Evolutionary conservation across 2,329 filamentous ascomycete genomes (phyloP).

Genomic region (Byssoonygena ceratinophila): DNA sequence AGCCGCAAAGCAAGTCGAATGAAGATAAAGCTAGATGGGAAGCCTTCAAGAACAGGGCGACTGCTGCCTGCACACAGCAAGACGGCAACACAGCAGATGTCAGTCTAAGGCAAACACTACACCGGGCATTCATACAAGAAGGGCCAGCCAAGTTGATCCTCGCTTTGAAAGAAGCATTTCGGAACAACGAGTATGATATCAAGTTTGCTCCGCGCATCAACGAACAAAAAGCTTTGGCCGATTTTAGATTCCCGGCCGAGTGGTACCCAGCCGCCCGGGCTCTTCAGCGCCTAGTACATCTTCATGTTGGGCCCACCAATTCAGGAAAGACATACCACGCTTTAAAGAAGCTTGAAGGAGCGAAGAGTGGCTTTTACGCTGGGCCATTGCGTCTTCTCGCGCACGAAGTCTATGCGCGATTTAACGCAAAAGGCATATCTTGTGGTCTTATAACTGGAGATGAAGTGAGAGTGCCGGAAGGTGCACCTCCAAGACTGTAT

Average conservation of each 20-base stretch:
- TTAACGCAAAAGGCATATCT: conserved; percentile 62
- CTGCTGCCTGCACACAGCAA: not conserved
- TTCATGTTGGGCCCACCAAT: conserved; percentile 95
- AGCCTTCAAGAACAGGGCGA: conserved; percentile 20
- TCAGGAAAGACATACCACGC: conserved; percentile 97
- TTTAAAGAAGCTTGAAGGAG: conserved; percentile 68
- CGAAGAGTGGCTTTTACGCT: conserved; percentile 71
- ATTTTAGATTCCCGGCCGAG: conserved; percentile 78
- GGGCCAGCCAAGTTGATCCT: conserved; percentile 43
- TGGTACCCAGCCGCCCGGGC: conserved; percentile 81
- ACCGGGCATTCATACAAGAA: conserved; percentile 8
- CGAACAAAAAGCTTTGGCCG: conserved; percentile 58
- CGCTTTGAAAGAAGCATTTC: conserved; percentile 60
- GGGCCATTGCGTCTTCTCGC: conserved; percentile 81
- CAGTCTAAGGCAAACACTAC: conserved; percentile 6
- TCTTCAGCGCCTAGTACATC: conserved; percentile 70
- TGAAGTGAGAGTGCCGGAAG: conserved; percentile 61
- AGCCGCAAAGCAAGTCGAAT: conserved; percentile 14
- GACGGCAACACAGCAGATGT: not conserved
- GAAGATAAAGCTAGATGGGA: conserved; percentile 21
- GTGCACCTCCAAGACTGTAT: conserved; percentile 48
- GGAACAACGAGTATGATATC: conserved; percentile 50
- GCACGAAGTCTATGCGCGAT: conserved; percentile 86
- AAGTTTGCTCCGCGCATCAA: conserved; percentile 48
- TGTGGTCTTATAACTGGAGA: conserved; percentile 86